Evolutionary conservation across 495 filamentous ascomycete species (phyloP).

Genomic region (Podospora pseudocomata): DNA sequence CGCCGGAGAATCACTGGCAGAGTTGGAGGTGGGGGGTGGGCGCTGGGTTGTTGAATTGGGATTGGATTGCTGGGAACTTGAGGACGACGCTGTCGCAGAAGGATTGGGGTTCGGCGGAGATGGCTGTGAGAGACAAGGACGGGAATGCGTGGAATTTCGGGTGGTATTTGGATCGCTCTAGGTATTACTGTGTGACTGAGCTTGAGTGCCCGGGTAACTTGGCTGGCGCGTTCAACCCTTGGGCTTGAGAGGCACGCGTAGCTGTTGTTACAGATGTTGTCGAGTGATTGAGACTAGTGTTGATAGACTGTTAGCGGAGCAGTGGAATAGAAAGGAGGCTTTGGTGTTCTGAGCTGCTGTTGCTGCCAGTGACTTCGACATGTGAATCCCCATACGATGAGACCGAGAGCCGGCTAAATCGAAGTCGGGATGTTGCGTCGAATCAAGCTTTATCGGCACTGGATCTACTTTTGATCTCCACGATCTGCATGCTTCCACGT

Average conservation of each 20-base stretch:
- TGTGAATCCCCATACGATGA: no score
- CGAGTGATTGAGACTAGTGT: neutral
- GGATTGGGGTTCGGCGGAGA: neutral
- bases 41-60: neutral
- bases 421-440: no score
- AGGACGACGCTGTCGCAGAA: conserved; percentile 1
- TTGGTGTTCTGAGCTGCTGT: no score
- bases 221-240: neutral
- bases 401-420: no score
- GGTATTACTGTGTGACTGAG: neutral
- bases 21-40: neutral
- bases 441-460: neutral
- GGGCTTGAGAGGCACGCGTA: neutral
- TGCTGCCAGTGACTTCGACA: no score
- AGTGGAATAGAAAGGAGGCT: no score
- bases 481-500: neutral
- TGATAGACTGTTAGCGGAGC: no score
- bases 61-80: neutral
- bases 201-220: neutral
- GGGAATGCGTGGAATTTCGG: neutral
- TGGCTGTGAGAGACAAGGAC: neutral
- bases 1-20: neutral
- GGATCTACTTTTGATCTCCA: neutral
- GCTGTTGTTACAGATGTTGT: no score
- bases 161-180: neutral